Conservation (phyloP, 805 yeast genomes). For the Spathaspora passalidarum region DNA sequence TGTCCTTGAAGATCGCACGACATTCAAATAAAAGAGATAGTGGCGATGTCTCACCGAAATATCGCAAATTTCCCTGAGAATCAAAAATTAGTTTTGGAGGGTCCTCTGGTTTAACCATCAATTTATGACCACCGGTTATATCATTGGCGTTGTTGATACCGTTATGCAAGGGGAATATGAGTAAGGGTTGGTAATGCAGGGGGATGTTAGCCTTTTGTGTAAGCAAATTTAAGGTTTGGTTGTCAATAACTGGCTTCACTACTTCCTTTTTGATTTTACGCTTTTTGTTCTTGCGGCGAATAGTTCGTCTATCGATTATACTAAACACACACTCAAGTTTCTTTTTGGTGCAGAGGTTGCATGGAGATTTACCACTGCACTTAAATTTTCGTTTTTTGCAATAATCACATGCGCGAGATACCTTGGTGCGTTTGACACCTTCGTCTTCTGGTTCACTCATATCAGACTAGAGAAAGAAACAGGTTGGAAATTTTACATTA, state of each 20-base stretch:
- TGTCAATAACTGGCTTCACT: slow-evolving; percentile 1
- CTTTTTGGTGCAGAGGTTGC: slow-evolving; percentile 15
- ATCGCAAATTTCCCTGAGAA: slow-evolving; percentile 27
- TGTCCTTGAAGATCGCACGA: slow-evolving; percentile 28
- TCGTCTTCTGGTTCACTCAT: neutral
- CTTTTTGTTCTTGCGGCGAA: slow-evolving; percentile 8
- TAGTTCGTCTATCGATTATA: slow-evolving; percentile 18
- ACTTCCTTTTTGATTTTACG: neutral
- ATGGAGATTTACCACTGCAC: slow-evolving; percentile 20
- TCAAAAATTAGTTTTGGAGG: slow-evolving; percentile 4
- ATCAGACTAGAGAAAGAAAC: neutral
- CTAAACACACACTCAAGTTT: slow-evolving; percentile 16
- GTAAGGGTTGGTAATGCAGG: slow-evolving; percentile 4
- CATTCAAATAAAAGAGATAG: slow-evolving; percentile 39
- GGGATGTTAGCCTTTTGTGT: slow-evolving; percentile 2
- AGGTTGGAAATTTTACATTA: too few species aligned
- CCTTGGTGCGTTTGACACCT: slow-evolving; percentile 18
- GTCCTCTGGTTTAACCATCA: neutral
- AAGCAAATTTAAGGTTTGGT: slow-evolving; percentile 3
- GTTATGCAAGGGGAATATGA: slow-evolving; percentile 8
- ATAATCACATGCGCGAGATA: slow-evolving; percentile 22
- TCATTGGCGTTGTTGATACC: too few species aligned
- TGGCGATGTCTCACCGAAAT: slow-evolving; percentile 42
- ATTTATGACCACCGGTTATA: neutral
- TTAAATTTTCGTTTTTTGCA: slow-evolving; percentile 14